Base-by-base conservation (phyloP, 192 early-diverging fungal species). In the Entomortierella beljakovae region DNA sequence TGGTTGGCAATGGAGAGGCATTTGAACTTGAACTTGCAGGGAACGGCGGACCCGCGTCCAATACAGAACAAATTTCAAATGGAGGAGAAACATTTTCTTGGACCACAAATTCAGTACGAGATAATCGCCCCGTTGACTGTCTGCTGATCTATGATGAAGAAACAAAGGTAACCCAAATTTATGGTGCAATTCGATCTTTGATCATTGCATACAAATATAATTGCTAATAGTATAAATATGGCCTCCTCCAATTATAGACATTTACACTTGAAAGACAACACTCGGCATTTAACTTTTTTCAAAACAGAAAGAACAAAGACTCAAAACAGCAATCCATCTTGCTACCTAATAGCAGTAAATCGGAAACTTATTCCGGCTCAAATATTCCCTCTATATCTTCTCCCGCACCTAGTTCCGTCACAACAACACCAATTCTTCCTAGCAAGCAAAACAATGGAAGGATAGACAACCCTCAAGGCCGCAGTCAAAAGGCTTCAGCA, bases 21-120 rank as follows among this genome's bases (percentile, higher is more conserved):
- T 79, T 65, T 63, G 75, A 79, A 43, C 68, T 79, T 0, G 75
- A 79, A 42, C 70, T 79, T 48, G 55, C 67, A 13, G 75, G 75
- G 10, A 68, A 62, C 18, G 48, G 57, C 28, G 62, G 75, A 6
- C 20, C 37, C 13, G 57, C n/a, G 2, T 11, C 35, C 25, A 25
- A 32, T 29, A 34, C 31, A 61, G 32, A 57, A 50, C 63, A 61
- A 28, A 53, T 28, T 53, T n/a, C 9, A 26, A 49, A 49, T 22
- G 64, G 64, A 6, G 64, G 57, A 35, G 73, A 69, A 38, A 65
- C 62, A 23, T 68, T 46, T 61, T 69, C 75, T 1, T 79, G 75
- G 75, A 40, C 67, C 6, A 58, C 68, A 0, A 33, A 58, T 52
- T 3, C 54, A 4, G 75, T 59, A 37, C 48, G 75, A 26, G 48